Base-by-base conservation (phyloP, 2,329 filamentous ascomycete species). In the Penicillium expansum region DNA sequence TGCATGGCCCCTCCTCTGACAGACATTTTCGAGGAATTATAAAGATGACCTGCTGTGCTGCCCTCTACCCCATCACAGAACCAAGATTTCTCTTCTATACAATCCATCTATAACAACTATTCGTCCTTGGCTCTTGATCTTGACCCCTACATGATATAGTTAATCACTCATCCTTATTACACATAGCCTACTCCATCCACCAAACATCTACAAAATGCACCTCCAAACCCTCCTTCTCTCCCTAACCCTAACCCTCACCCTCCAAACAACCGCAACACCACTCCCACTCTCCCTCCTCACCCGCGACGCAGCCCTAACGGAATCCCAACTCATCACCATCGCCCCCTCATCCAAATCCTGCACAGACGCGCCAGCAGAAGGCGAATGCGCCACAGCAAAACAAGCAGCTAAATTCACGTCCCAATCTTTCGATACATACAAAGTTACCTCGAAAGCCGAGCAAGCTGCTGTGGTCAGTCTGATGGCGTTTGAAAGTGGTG, bases 391-490 rank as follows among this genome's bases (percentile, higher is more conserved):
- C 47, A 89, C 85, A 2, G 85, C 87, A n/a, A 71, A 72, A 8
- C 77, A 84, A 64, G 87, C 86, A 2, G 87, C 83, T 0, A 77
- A 80, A 1, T 78, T 75, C 61, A 79, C 93, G 58, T 75, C 77
- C 66, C 62, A 74, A 7, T 81, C 83, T 35, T 86, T 92, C 71
- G 55, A 67, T 18, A 73, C 78, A 11, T 88, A 90, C 77, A 62
- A 71, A 3, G 76, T 92, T 64, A 79, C 74, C 47, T 71, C 72
- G 33, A 74, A 76, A 22, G 82, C 79, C 22, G 83, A 88, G 64
- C 86, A 89, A 69, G 90, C 90, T 7, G 89, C 86, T 22, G 73
- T 92, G 16, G 69, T 94, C 42, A 80, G 86, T 13, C 79, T 91
- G 67, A 88, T 90, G 77, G 83, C 87, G 11, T 86, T 86, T 69